Evolutionary conservation across 2,329 filamentous ascomycete species (phyloP), one percentile per base, ranked within the genome.

Genomic region (Hymenoscyphus fraxineus): DNA sequence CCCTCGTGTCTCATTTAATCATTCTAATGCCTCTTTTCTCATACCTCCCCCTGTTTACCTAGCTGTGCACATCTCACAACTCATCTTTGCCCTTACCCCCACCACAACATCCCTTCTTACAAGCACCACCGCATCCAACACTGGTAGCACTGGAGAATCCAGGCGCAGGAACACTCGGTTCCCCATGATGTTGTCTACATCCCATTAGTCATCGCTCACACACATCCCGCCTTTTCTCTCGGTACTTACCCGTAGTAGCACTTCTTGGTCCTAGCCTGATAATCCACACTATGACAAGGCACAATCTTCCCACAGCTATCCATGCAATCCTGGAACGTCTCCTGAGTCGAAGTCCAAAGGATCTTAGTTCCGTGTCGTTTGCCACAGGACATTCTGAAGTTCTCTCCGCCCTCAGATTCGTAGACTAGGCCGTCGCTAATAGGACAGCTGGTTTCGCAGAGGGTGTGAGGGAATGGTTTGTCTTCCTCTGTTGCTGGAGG

Each of bases 231-330:
- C 41, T 7, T 1, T 22, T 22, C 6, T 6, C 2, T 27, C 27
- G 1, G 19, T 10, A 47, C 41, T 47, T 19, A 47, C 41, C 41
- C 31, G 39, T 39, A 58, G 27, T 38, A 58, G 16, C 55, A 58
- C 16, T 32, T 58, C 5, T 38, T 32, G 39, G 55, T 32, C 27
- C 55, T 32, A 58, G 31, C 55, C 16, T 58, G 55, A 38, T 38
- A 58, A 35, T 58, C 55, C 16, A 58, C 55, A 35, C 32, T 58
- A 38, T 58, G 55, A 38, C 55, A 58, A 4, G 55, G 55, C 15
- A 58, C 35, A 38, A 19, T 35, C 31, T 32, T 35, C 31, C 31
- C 55, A 35, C 55, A 58, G 31, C 31, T 35, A 35, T 58, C 55
- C 55, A 58, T 58, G 5, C 55, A 58, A 58, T 58, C 55, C 12